Evolutionary conservation across 2,329 filamentous ascomycete species (phyloP).

Genomic region (Aureobasidium lini): DNA sequence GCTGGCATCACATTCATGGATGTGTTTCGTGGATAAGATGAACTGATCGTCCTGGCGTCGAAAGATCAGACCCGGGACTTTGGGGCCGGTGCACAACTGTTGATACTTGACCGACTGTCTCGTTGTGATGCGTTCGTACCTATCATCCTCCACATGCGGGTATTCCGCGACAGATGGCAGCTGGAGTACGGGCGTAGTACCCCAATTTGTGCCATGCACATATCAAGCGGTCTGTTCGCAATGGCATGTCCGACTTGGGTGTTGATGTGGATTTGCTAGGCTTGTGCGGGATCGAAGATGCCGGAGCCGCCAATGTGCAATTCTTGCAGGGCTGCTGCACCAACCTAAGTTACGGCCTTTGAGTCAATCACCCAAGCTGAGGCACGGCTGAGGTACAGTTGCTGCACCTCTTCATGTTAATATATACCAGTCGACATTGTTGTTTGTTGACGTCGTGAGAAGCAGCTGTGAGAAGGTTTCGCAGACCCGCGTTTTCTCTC

Average conservation of each 20-base stretch:
- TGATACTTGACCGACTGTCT: slow-evolving; percentile 2
- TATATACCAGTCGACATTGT: not conserved
- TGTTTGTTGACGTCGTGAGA: slow-evolving; percentile 2
- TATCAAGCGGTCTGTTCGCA: not conserved
- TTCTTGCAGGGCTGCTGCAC: slow-evolving; percentile 9
- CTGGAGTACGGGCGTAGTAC: slow-evolving; percentile 4
- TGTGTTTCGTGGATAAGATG: not conserved
- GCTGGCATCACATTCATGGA: not conserved
- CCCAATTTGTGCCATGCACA: slow-evolving; percentile 6
- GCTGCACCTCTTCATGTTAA: not conserved
- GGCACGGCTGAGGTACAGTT: not conserved
- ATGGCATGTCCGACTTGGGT: not conserved
- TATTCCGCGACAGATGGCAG: slow-evolving; percentile 3
- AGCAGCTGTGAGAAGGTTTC: not conserved
- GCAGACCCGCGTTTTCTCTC: not conserved
- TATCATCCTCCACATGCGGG: slow-evolving; percentile 1
- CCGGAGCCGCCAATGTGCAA: slow-evolving; percentile 2
- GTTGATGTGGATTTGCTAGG: slow-evolving; percentile 8
- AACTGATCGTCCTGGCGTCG: not conserved
- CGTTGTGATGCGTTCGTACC: not conserved
- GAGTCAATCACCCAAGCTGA: slow-evolving; percentile 2
- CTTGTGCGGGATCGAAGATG: slow-evolving; percentile 8
- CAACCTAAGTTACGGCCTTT: not conserved
- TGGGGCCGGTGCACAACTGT: not conserved
- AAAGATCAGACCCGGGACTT: not conserved